A percentile compares a stretch with the other conserved stretches of the same genome.
phyloP scores from a whole-genome alignment of 78 protist species.

The Emiliania huxleyi region DNA sequence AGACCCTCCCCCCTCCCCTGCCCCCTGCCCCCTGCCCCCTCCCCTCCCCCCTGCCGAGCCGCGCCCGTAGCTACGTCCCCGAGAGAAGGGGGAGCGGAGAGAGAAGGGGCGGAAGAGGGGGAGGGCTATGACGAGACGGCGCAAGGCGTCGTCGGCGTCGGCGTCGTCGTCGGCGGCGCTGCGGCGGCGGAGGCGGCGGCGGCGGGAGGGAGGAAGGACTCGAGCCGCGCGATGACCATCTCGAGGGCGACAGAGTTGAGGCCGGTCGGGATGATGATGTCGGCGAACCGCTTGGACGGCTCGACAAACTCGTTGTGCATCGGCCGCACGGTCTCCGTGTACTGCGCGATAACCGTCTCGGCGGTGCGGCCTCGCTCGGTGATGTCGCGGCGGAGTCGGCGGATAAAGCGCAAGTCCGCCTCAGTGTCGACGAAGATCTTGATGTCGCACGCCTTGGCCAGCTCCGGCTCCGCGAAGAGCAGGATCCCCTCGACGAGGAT shows the following conservation, averaged over 20 bases:
- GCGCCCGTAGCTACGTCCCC: too few relatives aligned
- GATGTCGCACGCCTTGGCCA: constrained; percentile 28
- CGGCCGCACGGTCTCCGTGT: background rate
- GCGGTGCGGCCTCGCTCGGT: background rate
- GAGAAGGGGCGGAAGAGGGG: too few relatives aligned
- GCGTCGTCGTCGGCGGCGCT: too few relatives aligned
- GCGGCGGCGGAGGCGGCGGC: too few relatives aligned
- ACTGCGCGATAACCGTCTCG: background rate
- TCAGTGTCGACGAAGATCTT: constrained; percentile 48
- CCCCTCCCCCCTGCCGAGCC: too few relatives aligned
- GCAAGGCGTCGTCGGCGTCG: too few relatives aligned
- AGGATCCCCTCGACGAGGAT: constrained; percentile 54
- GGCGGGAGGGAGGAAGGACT: too few relatives aligned
- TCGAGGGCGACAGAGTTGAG: background rate
- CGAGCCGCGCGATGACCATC: constrained; percentile 10
- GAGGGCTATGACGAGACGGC: too few relatives aligned
- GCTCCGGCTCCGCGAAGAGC: background rate
- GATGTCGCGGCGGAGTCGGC: background rate
- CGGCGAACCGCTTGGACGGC: background rate
- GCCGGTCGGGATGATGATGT: constrained; percentile 9
- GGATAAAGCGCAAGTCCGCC: constrained; percentile 16
- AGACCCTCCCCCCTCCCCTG: too few relatives aligned
- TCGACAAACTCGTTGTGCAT: background rate
- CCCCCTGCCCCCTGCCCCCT: too few relatives aligned
- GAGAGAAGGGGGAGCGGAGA: too few relatives aligned